These are phyloP conservation scores for Sporothrix brunneoviolacea DNA, from an alignment of 2,329 filamentous ascomycete genomes.

Conservation along the genomic window DNA sequence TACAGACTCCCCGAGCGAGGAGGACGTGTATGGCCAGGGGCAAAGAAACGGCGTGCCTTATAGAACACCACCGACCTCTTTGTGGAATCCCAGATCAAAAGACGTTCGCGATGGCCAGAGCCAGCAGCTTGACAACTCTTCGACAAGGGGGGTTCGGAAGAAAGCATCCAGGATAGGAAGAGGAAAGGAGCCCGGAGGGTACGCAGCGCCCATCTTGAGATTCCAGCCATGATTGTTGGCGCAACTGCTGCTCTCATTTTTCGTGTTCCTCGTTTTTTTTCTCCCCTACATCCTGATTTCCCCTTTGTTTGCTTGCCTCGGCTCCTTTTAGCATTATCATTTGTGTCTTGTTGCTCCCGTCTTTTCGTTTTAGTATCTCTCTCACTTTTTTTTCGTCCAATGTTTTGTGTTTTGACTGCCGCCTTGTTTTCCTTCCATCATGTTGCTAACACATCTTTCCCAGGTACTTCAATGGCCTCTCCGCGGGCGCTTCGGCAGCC, in stretches of 20 bases:
- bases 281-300: too few species aligned
- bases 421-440: too few species aligned
- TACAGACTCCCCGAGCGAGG: constrained; percentile 13
- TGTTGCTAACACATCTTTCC: background rate
- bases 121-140: background rate
- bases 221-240: too few species aligned
- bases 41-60: background rate
- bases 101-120: background rate
- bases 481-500: background rate
- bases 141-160: constrained; percentile 4
- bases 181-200: constrained; percentile 17
- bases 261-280: too few species aligned
- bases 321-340: too few species aligned
- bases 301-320: too few species aligned
- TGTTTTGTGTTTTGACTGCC: too few species aligned
- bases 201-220: background rate
- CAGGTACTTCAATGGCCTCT: constrained; percentile 18
- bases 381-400: too few species aligned
- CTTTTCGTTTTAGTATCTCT: background rate
- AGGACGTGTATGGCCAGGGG: background rate
- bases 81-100: background rate
- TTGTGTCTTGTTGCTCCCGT: background rate
- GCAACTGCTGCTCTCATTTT: background rate
- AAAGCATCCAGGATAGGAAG: constrained; percentile 12
- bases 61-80: background rate